Percentiles rank a stretch among this genome's conserved stretches.
phyloP scores from a whole-genome alignment of 2,329 filamentous ascomycete genomes.

The Aspergillus pseudotamarii region DNA sequence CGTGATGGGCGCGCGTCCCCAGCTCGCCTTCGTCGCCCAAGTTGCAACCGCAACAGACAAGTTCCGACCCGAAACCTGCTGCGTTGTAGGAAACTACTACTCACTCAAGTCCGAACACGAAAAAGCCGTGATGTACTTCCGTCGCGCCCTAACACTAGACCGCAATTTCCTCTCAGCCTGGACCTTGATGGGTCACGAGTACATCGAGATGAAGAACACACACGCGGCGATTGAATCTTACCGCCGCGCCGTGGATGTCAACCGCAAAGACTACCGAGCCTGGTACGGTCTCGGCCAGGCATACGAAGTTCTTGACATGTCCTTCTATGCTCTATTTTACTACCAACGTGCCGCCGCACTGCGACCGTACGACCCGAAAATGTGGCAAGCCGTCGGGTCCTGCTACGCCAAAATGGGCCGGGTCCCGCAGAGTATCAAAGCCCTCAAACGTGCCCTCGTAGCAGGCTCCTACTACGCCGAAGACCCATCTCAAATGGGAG shows the following conservation, averaged over 20 bases:
- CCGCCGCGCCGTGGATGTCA: conserved; percentile 90
- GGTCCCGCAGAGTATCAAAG: conserved; percentile 87
- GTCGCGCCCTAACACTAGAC: conserved; percentile 86
- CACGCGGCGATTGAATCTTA: conserved; percentile 98
- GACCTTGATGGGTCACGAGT: conserved; percentile 99
- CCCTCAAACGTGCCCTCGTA: conserved; percentile 86
- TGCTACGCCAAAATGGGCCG: conserved; percentile 90
- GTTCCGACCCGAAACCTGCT: conserved; percentile 94
- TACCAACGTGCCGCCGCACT: conserved; percentile 93
- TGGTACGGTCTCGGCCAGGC: conserved; percentile 98
- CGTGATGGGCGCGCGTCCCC: conserved; percentile 83
- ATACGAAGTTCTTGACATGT: conserved; percentile 97
- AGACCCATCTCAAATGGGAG: conserved; percentile 26
- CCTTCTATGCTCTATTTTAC: conserved; percentile 95
- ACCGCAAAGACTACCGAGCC: conserved; percentile 92
- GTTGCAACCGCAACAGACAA: conserved; percentile 90
- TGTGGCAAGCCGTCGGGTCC: conserved; percentile 96
- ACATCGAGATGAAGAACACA: conserved; percentile 97
- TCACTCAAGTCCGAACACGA: conserved; percentile 92
- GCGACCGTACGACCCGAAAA: conserved; percentile 94
- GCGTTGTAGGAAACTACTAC: conserved; percentile 97
- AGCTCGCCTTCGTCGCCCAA: conserved; percentile 89
- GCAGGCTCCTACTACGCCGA: conserved; percentile 79
- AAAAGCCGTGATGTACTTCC: conserved; percentile 97
- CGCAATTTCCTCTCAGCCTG: conserved; percentile 90